phyloP scores from a whole-genome alignment of 768 basidiomycete species.

The Serpula lacrymans region DNA sequence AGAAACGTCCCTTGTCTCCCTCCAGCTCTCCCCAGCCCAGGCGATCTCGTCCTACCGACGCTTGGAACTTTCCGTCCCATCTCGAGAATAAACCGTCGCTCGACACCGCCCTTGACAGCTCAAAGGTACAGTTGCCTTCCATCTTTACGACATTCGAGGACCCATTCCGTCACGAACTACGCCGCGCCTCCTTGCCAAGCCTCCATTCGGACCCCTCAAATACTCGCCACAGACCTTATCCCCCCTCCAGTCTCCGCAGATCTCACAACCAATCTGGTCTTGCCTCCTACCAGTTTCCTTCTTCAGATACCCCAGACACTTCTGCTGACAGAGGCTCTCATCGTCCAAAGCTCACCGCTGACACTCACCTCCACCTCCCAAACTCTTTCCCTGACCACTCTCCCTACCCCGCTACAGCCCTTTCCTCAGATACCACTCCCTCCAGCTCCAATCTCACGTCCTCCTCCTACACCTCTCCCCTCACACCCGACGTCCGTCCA shows the following conservation, averaged over 20 bases:
- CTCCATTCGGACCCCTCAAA: constrained; percentile 46
- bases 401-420: constrained; percentile 45
- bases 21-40: constrained; percentile 48
- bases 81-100: constrained; percentile 37
- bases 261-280: constrained; percentile 40
- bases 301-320: constrained; percentile 36
- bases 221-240: constrained; percentile 55
- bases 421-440: constrained; percentile 50
- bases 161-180: constrained; percentile 47
- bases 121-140: constrained; percentile 69
- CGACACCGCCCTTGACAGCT: constrained; percentile 40
- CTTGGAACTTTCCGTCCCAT: constrained; percentile 9
- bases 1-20: constrained; percentile 60
- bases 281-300: constrained; percentile 57
- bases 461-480: constrained; percentile 43
- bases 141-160: constrained; percentile 72
- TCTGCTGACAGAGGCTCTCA: constrained; percentile 33
- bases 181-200: constrained; percentile 64
- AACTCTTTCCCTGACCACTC: constrained; percentile 42
- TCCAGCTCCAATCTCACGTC: constrained; percentile 49
- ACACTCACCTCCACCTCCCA: constrained; percentile 39
- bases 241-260: constrained; percentile 45
- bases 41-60: constrained; percentile 38
- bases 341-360: constrained; percentile 50
- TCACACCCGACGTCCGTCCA: constrained; percentile 45